Evolutionary conservation across 164 flowering plant genomes (phyloP), one percentile per base, ranked within the genome.

Genomic region (Vitis cinerea): DNA sequence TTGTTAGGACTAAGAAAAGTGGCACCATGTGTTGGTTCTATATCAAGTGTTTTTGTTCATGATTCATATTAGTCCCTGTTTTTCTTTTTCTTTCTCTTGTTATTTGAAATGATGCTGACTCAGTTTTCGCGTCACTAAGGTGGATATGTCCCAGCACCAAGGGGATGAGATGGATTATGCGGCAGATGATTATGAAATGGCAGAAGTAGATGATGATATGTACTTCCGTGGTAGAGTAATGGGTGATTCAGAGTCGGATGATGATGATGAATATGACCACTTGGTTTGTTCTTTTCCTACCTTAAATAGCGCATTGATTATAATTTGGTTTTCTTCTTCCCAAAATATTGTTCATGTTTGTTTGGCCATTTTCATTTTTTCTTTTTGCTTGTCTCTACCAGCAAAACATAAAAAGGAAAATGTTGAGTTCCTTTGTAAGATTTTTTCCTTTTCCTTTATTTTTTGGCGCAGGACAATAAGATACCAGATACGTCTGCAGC

Each of bases 401-500:
- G 7, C 44, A 37, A 37, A 37, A 37, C 44, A 37, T 37, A 37
- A 37, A 37, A 37, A 6, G 44, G 44, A 37, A 37, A 37, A 37
- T 37, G 44, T 37, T 37, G 44, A 37, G 44, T 37, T 3, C 44
- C 44, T 16, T 9, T 52, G 7, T 23, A 13, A 23, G 17, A 51
- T 37, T 61, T n/a, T 11, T 54, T 13, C 68, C 55, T 19, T 61
- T 66, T 11, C 2, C n/a, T 10, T 53, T 47, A 1, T 48, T 23
- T 29, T 44, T 8, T 51, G 0, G 8, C 79, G 75, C 80, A 92
- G 95, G 74, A 68, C 65, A 79, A 79, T 58, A 89, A 79, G 67
- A 61, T 79, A 50, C 75, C 82, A 13, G 97, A 92, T 78, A 92
- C 96, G 6, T 78, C 91, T 8, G 80, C 96, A 71, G 94, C 89